A percentile compares a stretch with the other conserved stretches of the same genome.
Conservation (phyloP, 768 basidiomycete species). For the Suillus bovinus region DNA sequence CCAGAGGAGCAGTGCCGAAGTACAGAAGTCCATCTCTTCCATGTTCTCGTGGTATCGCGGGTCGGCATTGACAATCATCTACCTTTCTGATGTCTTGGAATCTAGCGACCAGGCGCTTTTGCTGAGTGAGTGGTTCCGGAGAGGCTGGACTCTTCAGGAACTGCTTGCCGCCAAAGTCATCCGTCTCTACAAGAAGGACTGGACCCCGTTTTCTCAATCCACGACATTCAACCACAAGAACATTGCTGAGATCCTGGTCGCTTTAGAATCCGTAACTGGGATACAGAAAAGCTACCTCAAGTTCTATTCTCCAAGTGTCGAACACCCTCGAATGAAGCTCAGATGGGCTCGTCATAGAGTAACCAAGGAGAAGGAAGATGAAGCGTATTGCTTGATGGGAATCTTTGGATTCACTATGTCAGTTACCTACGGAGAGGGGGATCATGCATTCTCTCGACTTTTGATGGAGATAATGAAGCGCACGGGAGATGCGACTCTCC, state of each 20-base stretch:
- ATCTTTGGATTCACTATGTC: conserved; percentile 15
- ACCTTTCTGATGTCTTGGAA: conserved; percentile 24
- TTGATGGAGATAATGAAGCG: conserved; percentile 12
- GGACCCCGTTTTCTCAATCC: conserved; percentile 12
- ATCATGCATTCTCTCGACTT: conserved; percentile 15
- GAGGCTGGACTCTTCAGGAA: conserved; percentile 29
- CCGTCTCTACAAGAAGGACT: conserved; percentile 27
- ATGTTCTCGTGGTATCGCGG: conserved; percentile 36
- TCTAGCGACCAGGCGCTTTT: conserved; percentile 15
- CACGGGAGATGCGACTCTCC: conserved; percentile 13
- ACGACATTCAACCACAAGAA: conserved; percentile 5
- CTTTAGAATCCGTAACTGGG: conserved; percentile 4
- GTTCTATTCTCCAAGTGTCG: conserved; percentile 5
- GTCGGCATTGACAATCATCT: conserved; percentile 31
- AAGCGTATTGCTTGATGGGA: conserved; percentile 17
- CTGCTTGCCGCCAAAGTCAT: conserved; percentile 27
- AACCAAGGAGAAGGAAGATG: conserved; percentile 20
- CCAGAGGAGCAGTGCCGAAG: conserved; percentile 30
- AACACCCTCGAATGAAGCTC: conserved; percentile 8
- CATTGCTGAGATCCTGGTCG: background rate
- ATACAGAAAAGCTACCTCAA: conserved; percentile 6
- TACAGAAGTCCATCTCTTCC: conserved; percentile 32
- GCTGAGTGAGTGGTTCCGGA: conserved; percentile 23
- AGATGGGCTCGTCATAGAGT: conserved; percentile 12
- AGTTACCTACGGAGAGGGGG: conserved; percentile 21